phyloP scores from a whole-genome alignment of 805 yeast species.

The Alloascoidea hylecoeti region DNA sequence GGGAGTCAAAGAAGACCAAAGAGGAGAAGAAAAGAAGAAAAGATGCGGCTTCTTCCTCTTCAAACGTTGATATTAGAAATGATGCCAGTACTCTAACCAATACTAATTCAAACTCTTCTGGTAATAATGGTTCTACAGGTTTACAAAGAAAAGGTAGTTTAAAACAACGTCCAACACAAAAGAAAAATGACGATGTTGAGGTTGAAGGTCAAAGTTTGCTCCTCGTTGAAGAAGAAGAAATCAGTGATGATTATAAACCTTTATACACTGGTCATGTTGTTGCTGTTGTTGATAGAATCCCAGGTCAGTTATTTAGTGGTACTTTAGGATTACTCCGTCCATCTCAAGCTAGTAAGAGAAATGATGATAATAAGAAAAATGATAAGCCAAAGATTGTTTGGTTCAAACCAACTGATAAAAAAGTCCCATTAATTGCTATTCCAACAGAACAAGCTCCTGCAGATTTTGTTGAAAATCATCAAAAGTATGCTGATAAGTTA shows the following conservation, averaged over 20 bases:
- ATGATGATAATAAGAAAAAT: conserved; percentile 18
- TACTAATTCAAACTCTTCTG: conserved; percentile 14
- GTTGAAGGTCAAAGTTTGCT: conserved; percentile 94
- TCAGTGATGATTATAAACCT: conserved; percentile 85
- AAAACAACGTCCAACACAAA: conserved; percentile 91
- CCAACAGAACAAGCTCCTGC: conserved; percentile 97
- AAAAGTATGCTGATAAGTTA: conserved; percentile 61
- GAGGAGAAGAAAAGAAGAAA: conserved; percentile 94
- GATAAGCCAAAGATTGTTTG: conserved; percentile 88
- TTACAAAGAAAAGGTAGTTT: conserved; percentile 76
- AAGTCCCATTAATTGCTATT: conserved; percentile 94
- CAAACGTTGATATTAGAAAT: conserved; percentile 43
- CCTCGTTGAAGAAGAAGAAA: conserved; percentile 89
- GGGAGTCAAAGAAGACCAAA: conserved; percentile 93
- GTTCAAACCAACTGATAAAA: conserved; percentile 97
- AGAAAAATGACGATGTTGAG: conserved; percentile 96
- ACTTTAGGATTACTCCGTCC: conserved; percentile 90
- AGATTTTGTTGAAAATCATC: conserved; percentile 90
- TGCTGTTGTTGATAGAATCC: conserved; percentile 93
- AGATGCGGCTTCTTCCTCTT: conserved; percentile 13
- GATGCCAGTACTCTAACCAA: conserved; percentile 40
- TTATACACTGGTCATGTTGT: conserved; percentile 97
- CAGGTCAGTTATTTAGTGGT: conserved; percentile 93
- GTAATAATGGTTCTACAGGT: conserved; percentile 19
- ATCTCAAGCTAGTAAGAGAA: conserved; percentile 78